Conservation (phyloP, 805 yeast species). For the Candida ponderosae region DNA sequence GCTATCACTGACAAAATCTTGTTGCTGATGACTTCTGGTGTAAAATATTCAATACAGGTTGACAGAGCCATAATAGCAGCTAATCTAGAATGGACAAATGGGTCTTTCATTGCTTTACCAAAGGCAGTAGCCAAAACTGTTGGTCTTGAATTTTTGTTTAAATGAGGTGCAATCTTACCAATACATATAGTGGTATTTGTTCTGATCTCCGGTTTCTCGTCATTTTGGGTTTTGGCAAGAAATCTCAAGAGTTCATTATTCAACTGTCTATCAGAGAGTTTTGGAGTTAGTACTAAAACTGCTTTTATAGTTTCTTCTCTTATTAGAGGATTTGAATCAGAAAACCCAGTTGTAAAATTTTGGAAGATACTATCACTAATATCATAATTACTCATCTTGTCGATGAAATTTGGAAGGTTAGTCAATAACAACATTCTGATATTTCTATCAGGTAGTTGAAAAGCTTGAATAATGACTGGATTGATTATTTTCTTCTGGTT, state of each 20-base stretch:
- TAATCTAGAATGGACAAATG: constrained; percentile 64
- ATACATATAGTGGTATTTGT: constrained; percentile 69
- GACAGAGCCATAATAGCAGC: constrained; percentile 73
- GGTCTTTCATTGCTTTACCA: constrained; percentile 74
- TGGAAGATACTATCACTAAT: constrained; percentile 65
- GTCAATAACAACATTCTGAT: constrained; percentile 66
- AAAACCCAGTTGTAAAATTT: constrained; percentile 69
- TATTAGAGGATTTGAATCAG: constrained; percentile 75
- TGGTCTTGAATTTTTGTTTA: constrained; percentile 50
- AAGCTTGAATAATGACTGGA: constrained; percentile 60
- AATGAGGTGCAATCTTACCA: constrained; percentile 52
- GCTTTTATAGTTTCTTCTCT: constrained; percentile 75
- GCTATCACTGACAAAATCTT: constrained; percentile 81
- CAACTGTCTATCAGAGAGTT: constrained; percentile 68
- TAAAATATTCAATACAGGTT: constrained; percentile 53
- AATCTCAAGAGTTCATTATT: constrained; percentile 79
- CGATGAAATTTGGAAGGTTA: constrained; percentile 47
- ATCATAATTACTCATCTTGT: constrained; percentile 45
- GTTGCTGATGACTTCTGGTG: constrained; percentile 69
- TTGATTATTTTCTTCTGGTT: constrained; percentile 36
- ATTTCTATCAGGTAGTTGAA: constrained; percentile 64
- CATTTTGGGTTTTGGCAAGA: constrained; percentile 77
- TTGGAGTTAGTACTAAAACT: constrained; percentile 47
- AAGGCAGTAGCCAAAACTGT: constrained; percentile 84
- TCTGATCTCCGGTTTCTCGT: constrained; percentile 67